These are phyloP conservation scores for Diplodia seriata DNA, from an alignment of 2,329 filamentous ascomycete species.

Conservation along the genomic window DNA sequence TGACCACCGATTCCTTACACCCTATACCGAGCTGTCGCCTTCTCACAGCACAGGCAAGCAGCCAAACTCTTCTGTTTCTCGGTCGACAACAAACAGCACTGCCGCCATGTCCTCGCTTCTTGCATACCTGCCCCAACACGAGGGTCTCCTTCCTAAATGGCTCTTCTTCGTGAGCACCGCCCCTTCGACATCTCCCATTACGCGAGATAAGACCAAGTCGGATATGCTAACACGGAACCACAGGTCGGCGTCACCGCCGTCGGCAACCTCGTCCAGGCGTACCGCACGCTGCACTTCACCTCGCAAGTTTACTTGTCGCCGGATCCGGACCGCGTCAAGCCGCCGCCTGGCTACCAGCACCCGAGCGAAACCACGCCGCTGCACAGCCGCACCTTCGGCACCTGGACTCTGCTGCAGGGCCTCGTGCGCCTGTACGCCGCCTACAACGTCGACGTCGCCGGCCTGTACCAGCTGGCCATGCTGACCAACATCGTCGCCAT, in stretches of 20 bases:
- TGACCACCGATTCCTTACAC: neutral
- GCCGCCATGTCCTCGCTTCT: slow-evolving; percentile 44
- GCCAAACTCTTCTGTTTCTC: neutral
- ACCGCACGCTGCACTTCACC: slow-evolving; percentile 79
- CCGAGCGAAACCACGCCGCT: slow-evolving; percentile 71
- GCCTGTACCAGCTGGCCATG: slow-evolving; percentile 79
- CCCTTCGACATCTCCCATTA: neutral
- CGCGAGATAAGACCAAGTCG: neutral
- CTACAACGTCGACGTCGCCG: slow-evolving; percentile 76
- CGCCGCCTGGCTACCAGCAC: slow-evolving; percentile 47
- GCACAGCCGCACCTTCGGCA: slow-evolving; percentile 80
- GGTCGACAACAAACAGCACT: neutral
- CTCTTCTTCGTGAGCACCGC: slow-evolving; percentile 63
- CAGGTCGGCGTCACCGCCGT: slow-evolving; percentile 84
- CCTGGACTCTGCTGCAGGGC: slow-evolving; percentile 82
- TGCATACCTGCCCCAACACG: slow-evolving; percentile 52
- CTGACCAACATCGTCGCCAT: slow-evolving; percentile 83
- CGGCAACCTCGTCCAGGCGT: slow-evolving; percentile 85
- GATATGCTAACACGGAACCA: slow-evolving; percentile 8
- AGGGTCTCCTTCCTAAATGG: slow-evolving; percentile 68
- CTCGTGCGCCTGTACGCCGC: slow-evolving; percentile 83
- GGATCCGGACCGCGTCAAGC: slow-evolving; percentile 50
- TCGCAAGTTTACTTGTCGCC: slow-evolving; percentile 83
- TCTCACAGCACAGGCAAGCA: neutral
- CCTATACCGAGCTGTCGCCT: neutral